Base-by-base conservation (phyloP, 176 grass and related monocot genomes). In the Tillandsia leiboldiana region DNA sequence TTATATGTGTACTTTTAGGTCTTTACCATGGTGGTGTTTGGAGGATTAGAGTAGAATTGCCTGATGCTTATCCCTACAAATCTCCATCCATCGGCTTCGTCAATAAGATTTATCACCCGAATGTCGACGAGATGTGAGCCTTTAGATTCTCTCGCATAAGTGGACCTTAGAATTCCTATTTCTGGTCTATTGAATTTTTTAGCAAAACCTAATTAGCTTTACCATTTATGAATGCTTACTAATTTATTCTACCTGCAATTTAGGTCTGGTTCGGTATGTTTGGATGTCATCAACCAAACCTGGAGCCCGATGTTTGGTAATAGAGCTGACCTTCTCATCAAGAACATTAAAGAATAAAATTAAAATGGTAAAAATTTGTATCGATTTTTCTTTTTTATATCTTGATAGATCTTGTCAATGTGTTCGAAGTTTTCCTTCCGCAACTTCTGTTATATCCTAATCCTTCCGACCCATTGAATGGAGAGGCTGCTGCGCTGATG, bases 271-370 rank as follows among this genome's bases (percentile, higher is more conserved):
- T 97, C 93, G 62, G 89, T 96, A 65, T 96, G 93, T 79, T 89
- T 96, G 86, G 93, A 96, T 89, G 88, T 96, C 77, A 97, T 97
- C 26, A 97, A 97, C 81, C 93, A 97, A 77, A 92, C 93, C 51
- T 97, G 93, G 93, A 97, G 93, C 77, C 93, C 93, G 52, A 97
- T 97, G 93, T 97, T 92, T 75, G 93, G 93, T 97, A 82, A 81
- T 76, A 70, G 64, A 75, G 2, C 14, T 48, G 24, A n/a, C 22
- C 48, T 72, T n/a, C 18, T 11, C 59, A 48, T 78, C 69, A 61
- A 75, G 2, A 9, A 12, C 63, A 48, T 18, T 26, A 51, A 17
- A 12, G 51, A 61, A 17, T 9, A 15, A 8, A 7, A 17, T 20
- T 61, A 20, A 20, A 15, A 61, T 61, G 56, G 22, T 9, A 4